Evolutionary conservation across 192 early-diverging fungal species (phyloP).

Genomic region (Dissophora globulifera): DNA sequence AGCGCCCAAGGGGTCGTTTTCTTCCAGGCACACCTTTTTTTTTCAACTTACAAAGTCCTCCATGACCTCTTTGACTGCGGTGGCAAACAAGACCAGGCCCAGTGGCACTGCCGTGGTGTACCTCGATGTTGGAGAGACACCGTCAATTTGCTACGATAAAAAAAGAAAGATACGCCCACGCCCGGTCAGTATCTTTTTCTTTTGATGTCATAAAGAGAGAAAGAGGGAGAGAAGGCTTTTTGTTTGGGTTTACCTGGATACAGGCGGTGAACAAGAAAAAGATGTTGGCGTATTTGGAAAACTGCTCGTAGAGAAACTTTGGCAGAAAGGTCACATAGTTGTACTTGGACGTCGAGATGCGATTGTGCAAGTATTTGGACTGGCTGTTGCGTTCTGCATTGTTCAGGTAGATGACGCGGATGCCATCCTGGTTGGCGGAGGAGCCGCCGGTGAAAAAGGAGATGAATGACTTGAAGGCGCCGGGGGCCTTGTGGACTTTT

Average conservation of each 20-base stretch:
- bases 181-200: no score
- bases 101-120: slow-evolving; percentile 89
- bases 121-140: slow-evolving; percentile 92
- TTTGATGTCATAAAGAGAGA: neutral
- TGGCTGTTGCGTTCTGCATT: slow-evolving; percentile 80
- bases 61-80: slow-evolving; percentile 93
- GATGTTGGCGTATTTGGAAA: slow-evolving; percentile 98
- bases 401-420: slow-evolving; percentile 91
- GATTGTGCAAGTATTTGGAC: slow-evolving; percentile 90
- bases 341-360: slow-evolving; percentile 97
- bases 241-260: slow-evolving; percentile 77
- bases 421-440: slow-evolving; percentile 28
- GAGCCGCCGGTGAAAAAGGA: slow-evolving; percentile 19
- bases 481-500: slow-evolving; percentile 10
- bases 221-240: neutral
- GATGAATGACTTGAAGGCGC: slow-evolving; percentile 13
- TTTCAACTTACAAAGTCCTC: slow-evolving; percentile 79
- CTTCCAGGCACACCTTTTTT: neutral
- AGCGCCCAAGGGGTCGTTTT: slow-evolving; percentile 4
- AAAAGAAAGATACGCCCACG: no score
- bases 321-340: slow-evolving; percentile 91
- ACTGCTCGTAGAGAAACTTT: slow-evolving; percentile 97
- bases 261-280: slow-evolving; percentile 98
- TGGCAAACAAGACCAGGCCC: slow-evolving; percentile 85
- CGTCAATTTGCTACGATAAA: slow-evolving; percentile 86